Conservation (phyloP, 2,329 filamentous ascomycete species). For the Xylaria polymorpha region DNA sequence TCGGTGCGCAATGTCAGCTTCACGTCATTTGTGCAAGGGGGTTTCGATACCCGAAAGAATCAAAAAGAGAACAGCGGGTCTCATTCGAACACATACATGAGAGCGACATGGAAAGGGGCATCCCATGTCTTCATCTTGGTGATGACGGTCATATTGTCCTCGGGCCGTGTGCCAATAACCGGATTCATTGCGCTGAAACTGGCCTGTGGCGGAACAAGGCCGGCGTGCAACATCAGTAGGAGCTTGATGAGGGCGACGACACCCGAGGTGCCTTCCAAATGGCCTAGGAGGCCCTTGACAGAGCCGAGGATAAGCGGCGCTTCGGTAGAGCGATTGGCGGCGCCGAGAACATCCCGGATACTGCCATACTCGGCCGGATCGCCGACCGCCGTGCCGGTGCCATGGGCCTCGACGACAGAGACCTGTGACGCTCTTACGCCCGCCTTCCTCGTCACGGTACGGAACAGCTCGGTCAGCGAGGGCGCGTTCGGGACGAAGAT, state of each 20-base stretch:
- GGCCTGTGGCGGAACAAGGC: constrained; percentile 50
- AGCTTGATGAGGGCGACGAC: constrained; percentile 50
- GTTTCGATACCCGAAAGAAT: too few relatives aligned
- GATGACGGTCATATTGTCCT: too few relatives aligned
- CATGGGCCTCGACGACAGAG: constrained; percentile 54
- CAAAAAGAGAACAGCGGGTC: too few relatives aligned
- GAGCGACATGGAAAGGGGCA: too few relatives aligned
- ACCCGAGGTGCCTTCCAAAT: constrained; percentile 51
- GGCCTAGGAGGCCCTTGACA: constrained; percentile 52
- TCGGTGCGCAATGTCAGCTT: too few relatives aligned
- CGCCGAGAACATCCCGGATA: constrained; percentile 31
- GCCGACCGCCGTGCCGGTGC: constrained; percentile 57
- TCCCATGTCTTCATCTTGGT: too few relatives aligned
- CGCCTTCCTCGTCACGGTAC: constrained; percentile 44
- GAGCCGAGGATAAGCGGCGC: constrained; percentile 37
- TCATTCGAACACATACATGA: too few relatives aligned
- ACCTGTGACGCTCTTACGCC: constrained; percentile 40
- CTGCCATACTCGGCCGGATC: constrained; percentile 51
- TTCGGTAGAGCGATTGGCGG: too few relatives aligned
- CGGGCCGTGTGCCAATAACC: constrained; percentile 24
- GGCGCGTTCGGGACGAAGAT: constrained; percentile 54
- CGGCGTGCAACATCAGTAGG: constrained; percentile 46
- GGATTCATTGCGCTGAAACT: constrained; percentile 50
- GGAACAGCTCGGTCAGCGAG: constrained; percentile 49
- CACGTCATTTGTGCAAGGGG: too few relatives aligned